These are phyloP conservation scores for Cornus florida DNA, from an alignment of 148 eudicot genomes.

Conservation along the genomic window DNA sequence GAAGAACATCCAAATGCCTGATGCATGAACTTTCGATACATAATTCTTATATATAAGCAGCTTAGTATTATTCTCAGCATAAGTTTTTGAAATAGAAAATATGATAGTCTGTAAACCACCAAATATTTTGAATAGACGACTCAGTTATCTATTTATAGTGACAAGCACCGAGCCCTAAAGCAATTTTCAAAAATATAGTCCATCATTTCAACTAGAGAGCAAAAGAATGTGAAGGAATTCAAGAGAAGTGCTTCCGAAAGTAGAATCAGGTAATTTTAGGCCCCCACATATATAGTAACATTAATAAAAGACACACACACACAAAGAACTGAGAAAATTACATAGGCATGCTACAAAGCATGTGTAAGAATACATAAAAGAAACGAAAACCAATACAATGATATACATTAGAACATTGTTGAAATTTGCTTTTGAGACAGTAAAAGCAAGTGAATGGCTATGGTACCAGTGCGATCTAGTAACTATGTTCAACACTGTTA, in stretches of 20 bases:
- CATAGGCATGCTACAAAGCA: not conserved
- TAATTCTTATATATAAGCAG: not conserved
- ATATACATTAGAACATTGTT: not conserved
- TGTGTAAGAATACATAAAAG: not conserved
- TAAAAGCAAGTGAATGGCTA: not conserved
- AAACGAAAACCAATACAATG: not conserved
- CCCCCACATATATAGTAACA: too few species aligned
- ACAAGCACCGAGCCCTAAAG: too few species aligned
- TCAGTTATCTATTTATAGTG: too few species aligned
- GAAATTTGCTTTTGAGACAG: not conserved
- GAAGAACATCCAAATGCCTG: not conserved
- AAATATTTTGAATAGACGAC: too few species aligned
- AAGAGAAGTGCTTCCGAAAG: too few species aligned
- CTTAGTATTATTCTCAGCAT: not conserved
- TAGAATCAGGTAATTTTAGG: too few species aligned
- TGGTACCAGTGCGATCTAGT: not conserved
- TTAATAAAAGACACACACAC: too few species aligned
- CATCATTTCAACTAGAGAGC: not conserved
- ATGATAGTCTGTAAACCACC: too few species aligned
- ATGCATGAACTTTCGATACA: not conserved
- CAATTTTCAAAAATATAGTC: not conserved
- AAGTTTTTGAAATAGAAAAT: too few species aligned
- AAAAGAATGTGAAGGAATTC: too few species aligned
- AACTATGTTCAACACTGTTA: not conserved
- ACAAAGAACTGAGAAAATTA: too few species aligned